Conservation (phyloP, 176 grass and related monocot species). For the Aegilops bicornis region DNA sequence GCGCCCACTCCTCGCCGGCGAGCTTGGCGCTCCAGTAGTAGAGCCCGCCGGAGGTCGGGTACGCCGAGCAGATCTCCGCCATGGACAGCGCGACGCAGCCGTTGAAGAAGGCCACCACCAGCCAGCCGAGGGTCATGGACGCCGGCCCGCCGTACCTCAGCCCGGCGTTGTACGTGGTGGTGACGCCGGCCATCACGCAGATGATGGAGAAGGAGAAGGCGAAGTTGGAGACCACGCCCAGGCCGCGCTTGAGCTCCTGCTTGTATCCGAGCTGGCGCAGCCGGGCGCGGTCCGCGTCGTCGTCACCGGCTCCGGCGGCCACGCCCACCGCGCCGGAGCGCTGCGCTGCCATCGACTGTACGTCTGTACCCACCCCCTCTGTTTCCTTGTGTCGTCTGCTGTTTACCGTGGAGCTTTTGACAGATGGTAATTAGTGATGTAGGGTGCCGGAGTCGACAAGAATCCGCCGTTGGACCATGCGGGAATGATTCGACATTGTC, state of each 20-base stretch:
- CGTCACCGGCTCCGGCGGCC: background rate
- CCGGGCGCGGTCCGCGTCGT: slow-evolving; percentile 41
- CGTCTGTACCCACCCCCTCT: no score
- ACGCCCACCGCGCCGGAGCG: background rate
- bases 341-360: background rate
- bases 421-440: no score
- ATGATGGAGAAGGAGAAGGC: slow-evolving; percentile 59
- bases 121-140: slow-evolving; percentile 58
- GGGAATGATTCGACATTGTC: no score
- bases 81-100: slow-evolving; percentile 62
- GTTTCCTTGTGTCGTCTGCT: no score
- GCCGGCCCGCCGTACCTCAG: slow-evolving; percentile 54
- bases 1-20: slow-evolving; percentile 60
- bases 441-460: no score
- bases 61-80: slow-evolving; percentile 86
- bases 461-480: no score
- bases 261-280: slow-evolving; percentile 61
- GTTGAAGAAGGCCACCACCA: slow-evolving; percentile 50
- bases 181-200: slow-evolving; percentile 49
- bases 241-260: slow-evolving; percentile 77
- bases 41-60: slow-evolving; percentile 83
- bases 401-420: no score
- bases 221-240: slow-evolving; percentile 25
- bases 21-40: slow-evolving; percentile 97
- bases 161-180: slow-evolving; percentile 54